Evolutionary conservation across 768 basidiomycete species (phyloP), one percentile per base, ranked within the genome.

Genomic region (Boletus pseudo-olivaceus): DNA sequence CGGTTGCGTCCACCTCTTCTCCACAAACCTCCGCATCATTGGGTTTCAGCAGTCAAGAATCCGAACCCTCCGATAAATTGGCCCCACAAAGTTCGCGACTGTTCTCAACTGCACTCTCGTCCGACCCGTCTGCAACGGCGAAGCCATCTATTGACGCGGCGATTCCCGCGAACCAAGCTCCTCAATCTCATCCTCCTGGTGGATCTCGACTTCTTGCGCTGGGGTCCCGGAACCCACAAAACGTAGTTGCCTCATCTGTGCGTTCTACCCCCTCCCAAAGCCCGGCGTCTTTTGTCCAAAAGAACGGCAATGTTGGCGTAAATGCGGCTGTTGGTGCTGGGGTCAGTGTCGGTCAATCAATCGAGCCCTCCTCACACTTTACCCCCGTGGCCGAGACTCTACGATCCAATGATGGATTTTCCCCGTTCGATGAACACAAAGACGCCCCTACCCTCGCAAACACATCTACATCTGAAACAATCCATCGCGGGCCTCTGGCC

Each of bases 341-440:
- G 29, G n/a, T 42, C 37, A 57, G 52, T 43, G 35, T 42, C 29
- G 48, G 33, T 37, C 60, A 61, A 27, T 26, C 63, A 27, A 37
- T 58, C 7, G 68, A 68, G 5, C 37, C 53, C 7, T 45, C 62
- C n/a, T 43, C 61, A 23, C 63, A 60, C 33, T 45, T 53, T 27
- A 27, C 53, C 10, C 38, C 54, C 14, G 49, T 30, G 33, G 29
- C 53, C 34, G 64, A 66, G 27, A 46, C 51, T 20, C 41, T 53
- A 32, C 55, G 61, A 49, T 19, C 51, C 33, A 55, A 47, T 45
- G 57, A 73, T 27, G 75, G 75, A 17, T 84, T 85, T 61, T 80
- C 78, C 12, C 82, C 82, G 0, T 85, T 85, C 57, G 82, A 85
- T 35, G 82, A 82, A 50, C 67, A 62, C 42, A 61, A 61, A 44